Evolutionary conservation across 148 eudicot species (phyloP).

Genomic region (Rhododendron ovatum): DNA sequence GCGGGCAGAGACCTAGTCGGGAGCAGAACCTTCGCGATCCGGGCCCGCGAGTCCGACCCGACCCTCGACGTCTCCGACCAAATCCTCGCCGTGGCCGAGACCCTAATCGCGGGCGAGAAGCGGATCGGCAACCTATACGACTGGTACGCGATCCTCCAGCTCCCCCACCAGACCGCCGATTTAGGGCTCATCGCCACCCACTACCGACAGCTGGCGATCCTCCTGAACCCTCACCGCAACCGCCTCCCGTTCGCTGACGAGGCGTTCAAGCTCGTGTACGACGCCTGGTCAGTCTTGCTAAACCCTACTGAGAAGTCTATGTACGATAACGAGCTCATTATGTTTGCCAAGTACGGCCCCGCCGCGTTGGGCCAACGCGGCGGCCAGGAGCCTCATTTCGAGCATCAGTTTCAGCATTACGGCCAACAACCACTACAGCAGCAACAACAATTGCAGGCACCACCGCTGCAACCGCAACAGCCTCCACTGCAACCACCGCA

Average conservation of each 20-base stretch:
- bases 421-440: background rate
- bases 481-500: conserved; percentile 6
- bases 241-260: conserved; percentile 54
- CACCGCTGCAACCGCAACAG: background rate
- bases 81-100: conserved; percentile 70
- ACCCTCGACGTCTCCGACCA: conserved; percentile 53
- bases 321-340: conserved; percentile 45
- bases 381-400: background rate
- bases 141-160: conserved; percentile 72
- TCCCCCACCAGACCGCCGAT: conserved; percentile 42
- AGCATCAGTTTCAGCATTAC: background rate
- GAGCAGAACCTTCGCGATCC: conserved; percentile 67
- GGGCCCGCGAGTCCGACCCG: conserved; percentile 83
- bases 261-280: conserved; percentile 56
- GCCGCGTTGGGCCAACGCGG: background rate
- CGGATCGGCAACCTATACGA: conserved; percentile 45
- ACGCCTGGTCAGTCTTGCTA: conserved; percentile 74
- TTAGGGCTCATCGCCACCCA: conserved; percentile 46
- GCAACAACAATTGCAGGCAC: background rate
- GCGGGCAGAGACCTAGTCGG: conserved; percentile 65
- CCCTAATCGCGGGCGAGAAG: conserved; percentile 63
- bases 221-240: conserved; percentile 55
- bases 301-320: conserved; percentile 55
- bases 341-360: conserved; percentile 21
- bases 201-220: conserved; percentile 46